Evolutionary conservation across 1,284 basidiomycete species (phyloP).

Genomic region (Coriolopsis trogii): DNA sequence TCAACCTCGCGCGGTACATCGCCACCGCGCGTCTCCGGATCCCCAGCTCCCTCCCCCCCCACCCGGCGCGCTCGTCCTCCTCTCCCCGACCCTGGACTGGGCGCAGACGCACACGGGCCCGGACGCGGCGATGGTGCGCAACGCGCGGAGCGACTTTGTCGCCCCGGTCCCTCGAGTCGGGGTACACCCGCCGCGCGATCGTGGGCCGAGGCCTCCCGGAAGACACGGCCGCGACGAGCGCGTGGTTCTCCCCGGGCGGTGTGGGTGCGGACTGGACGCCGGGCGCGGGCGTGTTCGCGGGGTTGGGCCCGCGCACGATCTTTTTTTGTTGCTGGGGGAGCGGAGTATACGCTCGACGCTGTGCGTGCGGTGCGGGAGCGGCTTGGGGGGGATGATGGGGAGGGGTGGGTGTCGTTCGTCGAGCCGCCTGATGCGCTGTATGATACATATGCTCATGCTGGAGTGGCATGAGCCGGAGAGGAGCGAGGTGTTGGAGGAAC

Average conservation of each 20-base stretch:
- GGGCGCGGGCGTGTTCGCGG: constrained; percentile 46
- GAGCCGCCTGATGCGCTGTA: no score
- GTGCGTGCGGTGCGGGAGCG: constrained; percentile 36
- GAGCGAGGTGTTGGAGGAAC: no score
- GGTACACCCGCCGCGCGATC: constrained; percentile 43
- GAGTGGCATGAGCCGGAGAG: no score
- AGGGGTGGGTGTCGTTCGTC: no score
- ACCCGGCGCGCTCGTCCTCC: constrained; percentile 39
- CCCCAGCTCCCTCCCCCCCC: constrained; percentile 45
- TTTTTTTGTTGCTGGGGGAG: constrained; percentile 55
- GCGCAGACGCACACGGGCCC: constrained; percentile 38
- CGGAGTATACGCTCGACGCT: constrained; percentile 54
- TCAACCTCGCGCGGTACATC: constrained; percentile 50
- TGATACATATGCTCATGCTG: no score
- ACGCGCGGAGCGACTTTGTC: constrained; percentile 46
- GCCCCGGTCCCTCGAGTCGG: constrained; percentile 18
- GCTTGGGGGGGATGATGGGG: constrained; percentile 44
- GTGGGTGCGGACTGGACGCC: constrained; percentile 35
- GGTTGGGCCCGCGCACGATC: constrained; percentile 59
- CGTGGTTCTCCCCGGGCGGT: constrained; percentile 61
- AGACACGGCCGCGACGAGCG: constrained; percentile 43
- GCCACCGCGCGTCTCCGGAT: constrained; percentile 21
- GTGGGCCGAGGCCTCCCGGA: constrained; percentile 45
- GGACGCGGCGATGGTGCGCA: constrained; percentile 36
- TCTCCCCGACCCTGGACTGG: constrained; percentile 64